Evolutionary conservation across 192 early-diverging fungal species (phyloP), one percentile per base, ranked within the genome.

Genomic region (Umbelopsis sp.): DNA sequence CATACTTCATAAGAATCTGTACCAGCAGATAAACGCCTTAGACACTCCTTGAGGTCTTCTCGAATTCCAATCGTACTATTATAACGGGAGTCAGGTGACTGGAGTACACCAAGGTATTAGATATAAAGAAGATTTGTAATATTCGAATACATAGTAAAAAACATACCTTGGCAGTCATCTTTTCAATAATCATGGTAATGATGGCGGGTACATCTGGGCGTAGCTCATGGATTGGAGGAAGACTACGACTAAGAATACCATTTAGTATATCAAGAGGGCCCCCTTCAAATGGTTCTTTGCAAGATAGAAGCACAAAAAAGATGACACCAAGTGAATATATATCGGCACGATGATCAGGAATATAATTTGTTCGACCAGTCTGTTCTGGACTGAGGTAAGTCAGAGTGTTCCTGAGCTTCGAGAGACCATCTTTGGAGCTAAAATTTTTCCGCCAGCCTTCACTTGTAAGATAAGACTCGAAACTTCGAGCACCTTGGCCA

Each of bases 81-180:
- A 44, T 78, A 78, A 17, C 77, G 72, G 45, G 69, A 71, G 49
- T 78, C 77, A 20, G 77, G 77, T 43, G 72, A 74, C 77, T 78
- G 66, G 9, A 24, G 0, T 26, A 21, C 41, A 45, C 12, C 65
- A 43, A 52, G 47, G 16, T 34, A 51, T 9, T 10, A 24, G 24
- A 44, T 3, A 31, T 22, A 25, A 47, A 68, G 21, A 41, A 38
- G 11, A 59, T 11, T 32, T 11, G 6, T 9, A 11, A 17, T 36
- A 34, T 45, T 5, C 0, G 12, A 6, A 65, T 6, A 32, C n/a
- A 14, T 53, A 41, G 9, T 0, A 45, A 25, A 17, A 17, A 45
- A 59, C n/a, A 69, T 65, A 74, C 76, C 59, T 78, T 78, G 31
- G 51, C 69, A 21, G 76, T 78, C 71, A 78, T 71, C 45, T 78